Evolutionary conservation across 2,329 filamentous ascomycete genomes (phyloP).

Genomic region (Magnaporthiopsis rhizophila): DNA sequence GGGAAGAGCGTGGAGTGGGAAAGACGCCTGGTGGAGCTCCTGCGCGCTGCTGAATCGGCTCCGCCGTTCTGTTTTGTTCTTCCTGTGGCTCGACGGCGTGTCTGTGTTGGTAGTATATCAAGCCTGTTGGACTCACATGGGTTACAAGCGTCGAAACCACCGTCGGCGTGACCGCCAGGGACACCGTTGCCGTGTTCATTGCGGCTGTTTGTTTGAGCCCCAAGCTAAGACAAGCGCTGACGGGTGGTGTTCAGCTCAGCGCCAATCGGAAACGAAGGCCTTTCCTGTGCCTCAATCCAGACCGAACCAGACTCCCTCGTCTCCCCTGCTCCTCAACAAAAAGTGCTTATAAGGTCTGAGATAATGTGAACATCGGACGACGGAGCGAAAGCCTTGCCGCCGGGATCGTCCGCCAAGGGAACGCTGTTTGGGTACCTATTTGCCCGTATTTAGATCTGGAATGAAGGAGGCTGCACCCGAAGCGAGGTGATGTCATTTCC

Average conservation of each 20-base stretch:
- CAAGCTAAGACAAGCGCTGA: too few species aligned
- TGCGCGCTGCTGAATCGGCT: background rate
- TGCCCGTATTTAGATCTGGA: background rate
- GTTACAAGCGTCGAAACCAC: constrained; percentile 79
- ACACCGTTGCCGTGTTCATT: constrained; percentile 72
- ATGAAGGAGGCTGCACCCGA: background rate
- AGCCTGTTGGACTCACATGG: constrained; percentile 56
- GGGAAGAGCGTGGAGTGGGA: background rate
- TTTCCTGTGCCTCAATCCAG: background rate
- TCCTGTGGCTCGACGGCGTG: constrained; percentile 2
- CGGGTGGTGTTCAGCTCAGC: background rate
- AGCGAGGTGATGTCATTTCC: background rate
- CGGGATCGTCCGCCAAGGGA: background rate
- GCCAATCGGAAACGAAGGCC: background rate
- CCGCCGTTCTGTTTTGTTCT: background rate
- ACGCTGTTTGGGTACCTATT: background rate
- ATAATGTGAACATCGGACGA: background rate
- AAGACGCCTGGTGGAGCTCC: background rate
- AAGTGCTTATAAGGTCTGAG: background rate
- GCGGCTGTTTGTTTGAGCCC: background rate
- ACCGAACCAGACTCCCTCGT: background rate
- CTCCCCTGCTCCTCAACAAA: background rate
- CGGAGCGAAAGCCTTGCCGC: background rate
- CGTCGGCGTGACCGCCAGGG: constrained; percentile 77
- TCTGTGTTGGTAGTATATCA: background rate